These are phyloP conservation scores for Phoma herbarum DNA, from an alignment of 2,329 filamentous ascomycete genomes.

Conservation along the genomic window DNA sequence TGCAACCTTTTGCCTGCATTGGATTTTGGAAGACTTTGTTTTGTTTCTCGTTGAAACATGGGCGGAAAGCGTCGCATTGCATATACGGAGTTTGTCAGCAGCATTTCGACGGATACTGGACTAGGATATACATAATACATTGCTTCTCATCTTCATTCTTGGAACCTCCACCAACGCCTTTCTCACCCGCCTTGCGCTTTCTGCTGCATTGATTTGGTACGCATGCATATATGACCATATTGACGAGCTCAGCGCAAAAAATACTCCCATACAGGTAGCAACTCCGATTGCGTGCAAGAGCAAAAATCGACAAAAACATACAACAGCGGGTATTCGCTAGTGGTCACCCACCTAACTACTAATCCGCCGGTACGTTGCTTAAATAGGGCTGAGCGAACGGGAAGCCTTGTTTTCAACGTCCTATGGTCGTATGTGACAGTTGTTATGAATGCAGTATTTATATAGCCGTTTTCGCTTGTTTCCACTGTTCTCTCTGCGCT, in stretches of 20 bases:
- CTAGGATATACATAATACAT: not conserved
- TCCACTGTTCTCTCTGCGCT: no score
- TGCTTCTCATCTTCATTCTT: no score
- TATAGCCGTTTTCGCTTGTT: not conserved
- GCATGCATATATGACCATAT: no score
- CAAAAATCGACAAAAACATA: not conserved
- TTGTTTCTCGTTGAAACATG: not conserved
- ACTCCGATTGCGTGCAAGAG: no score
- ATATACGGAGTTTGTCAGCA: not conserved
- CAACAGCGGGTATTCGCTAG: not conserved
- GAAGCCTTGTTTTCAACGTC: conserved; percentile 1
- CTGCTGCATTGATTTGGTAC: no score
- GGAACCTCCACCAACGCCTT: no score
- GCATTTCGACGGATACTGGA: not conserved
- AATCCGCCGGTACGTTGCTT: not conserved
- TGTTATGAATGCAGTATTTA: not conserved
- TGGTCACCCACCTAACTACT: conserved; percentile 1
- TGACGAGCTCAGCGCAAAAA: no score
- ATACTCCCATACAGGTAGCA: no score
- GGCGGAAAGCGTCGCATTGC: not conserved
- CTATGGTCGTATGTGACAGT: not conserved
- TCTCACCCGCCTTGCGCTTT: not conserved
- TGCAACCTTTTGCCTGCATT: no score
- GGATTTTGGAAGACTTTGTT: not conserved
- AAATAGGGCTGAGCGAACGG: conserved; percentile 1